Conservation (phyloP, 345 rosid genomes). For the Ricinus communis region DNA sequence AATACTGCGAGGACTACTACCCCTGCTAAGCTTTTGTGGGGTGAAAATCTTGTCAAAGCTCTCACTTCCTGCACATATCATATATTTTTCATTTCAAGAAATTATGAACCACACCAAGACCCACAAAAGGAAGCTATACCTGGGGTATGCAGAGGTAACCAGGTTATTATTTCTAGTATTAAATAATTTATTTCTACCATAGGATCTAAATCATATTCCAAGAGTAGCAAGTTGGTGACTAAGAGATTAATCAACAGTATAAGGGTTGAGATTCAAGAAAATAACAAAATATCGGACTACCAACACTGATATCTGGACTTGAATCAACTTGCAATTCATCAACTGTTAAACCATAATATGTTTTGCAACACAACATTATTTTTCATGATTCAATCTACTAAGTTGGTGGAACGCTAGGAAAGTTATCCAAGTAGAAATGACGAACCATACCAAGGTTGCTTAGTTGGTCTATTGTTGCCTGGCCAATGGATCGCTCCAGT, state of each 20-base stretch:
- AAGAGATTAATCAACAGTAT: no score
- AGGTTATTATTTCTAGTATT: no score
- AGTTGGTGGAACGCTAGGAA: no score
- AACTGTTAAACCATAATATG: not conserved
- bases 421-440: not conserved
- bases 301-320: not conserved
- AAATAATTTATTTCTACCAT: no score
- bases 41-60: conserved; percentile 79
- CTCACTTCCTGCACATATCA: conserved; percentile 68
- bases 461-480: conserved; percentile 72
- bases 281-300: not conserved
- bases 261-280: not conserved
- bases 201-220: not conserved
- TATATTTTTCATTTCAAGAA: not conserved
- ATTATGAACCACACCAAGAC: not conserved
- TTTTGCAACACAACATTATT: not conserved
- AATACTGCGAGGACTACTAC: conserved; percentile 39
- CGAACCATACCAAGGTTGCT: conserved; percentile 77
- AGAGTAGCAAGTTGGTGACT: no score
- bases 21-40: conserved; percentile 46
- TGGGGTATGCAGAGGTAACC: not conserved
- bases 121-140: not conserved
- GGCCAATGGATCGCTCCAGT: conserved; percentile 81
- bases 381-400: not conserved
- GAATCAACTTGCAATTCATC: not conserved